These are phyloP conservation scores for Isoetes taiwanensis DNA, from an alignment of 75 land plant genomes.

Conservation along the genomic window DNA sequence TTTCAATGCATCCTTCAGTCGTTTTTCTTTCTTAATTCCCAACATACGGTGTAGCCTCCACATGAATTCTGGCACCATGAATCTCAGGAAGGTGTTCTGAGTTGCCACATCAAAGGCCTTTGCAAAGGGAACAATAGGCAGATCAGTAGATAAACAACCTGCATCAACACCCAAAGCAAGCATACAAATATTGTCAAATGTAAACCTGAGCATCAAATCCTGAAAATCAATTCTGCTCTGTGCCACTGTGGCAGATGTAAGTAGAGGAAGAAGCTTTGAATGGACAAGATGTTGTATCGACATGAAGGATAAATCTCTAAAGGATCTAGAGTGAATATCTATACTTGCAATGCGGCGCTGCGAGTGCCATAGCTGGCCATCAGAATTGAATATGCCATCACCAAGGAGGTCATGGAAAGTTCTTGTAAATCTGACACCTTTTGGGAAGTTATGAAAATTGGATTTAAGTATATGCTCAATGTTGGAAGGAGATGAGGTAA, in stretches of 20 bases:
- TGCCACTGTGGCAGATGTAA: background rate
- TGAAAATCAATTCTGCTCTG: constrained; percentile 1
- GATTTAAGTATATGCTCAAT: background rate
- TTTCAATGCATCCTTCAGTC: background rate
- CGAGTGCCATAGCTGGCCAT: background rate
- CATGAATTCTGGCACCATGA: background rate
- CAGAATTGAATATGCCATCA: background rate
- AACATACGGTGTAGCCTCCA: background rate
- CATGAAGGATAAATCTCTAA: background rate
- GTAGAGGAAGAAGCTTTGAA: background rate
- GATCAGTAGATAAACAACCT: background rate
- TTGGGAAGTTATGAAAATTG: constrained; percentile 6
- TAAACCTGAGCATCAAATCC: constrained; percentile 3
- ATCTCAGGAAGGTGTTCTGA: background rate
- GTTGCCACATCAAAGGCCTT: constrained; percentile 2
- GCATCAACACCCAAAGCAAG: background rate
- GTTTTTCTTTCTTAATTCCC: background rate
- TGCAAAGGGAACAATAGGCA: constrained; percentile 1
- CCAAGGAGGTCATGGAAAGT: constrained; percentile 1
- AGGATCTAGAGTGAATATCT: background rate
- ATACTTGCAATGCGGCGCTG: background rate
- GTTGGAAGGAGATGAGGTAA: background rate
- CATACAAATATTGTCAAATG: constrained; percentile 2
- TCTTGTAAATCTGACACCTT: background rate
- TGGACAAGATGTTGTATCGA: background rate